A percentile compares a stretch with the other conserved stretches of the same genome.
phyloP scores from a whole-genome alignment of 805 yeast genomes.

The Ogataea ramenticola region DNA sequence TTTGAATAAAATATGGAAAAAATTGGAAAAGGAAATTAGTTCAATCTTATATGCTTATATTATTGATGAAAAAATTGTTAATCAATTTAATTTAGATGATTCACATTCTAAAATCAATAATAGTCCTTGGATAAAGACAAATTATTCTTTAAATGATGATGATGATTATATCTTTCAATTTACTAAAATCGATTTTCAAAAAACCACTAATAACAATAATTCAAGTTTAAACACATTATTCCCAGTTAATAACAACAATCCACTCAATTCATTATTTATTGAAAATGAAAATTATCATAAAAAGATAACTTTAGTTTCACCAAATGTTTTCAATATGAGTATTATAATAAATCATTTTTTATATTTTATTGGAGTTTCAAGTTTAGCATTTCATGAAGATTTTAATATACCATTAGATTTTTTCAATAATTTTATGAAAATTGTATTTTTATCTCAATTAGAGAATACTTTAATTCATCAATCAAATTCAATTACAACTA shows the following conservation, averaged over 20 bases:
- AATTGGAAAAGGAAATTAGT: conserved; percentile 34
- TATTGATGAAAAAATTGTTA: conserved; percentile 22
- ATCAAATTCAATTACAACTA: conserved; percentile 41
- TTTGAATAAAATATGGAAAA: conserved; percentile 33
- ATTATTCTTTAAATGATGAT: too few species aligned
- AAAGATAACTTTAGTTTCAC: conserved; percentile 59
- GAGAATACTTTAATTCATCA: conserved; percentile 46
- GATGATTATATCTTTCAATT: conserved; percentile 28
- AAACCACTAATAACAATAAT: too few species aligned
- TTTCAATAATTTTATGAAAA: conserved; percentile 57
- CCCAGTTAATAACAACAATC: conserved; percentile 41
- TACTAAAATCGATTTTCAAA: conserved; percentile 23
- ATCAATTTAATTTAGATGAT: background rate
- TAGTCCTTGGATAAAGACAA: background rate
- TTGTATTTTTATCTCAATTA: conserved; percentile 56
- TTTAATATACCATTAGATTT: conserved; percentile 34
- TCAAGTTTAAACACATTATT: too few species aligned
- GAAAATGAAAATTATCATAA: conserved; percentile 52
- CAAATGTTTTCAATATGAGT: conserved; percentile 74
- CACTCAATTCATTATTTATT: too few species aligned
- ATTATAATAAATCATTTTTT: conserved; percentile 68
- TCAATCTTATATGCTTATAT: conserved; percentile 31
- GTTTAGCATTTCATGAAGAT: conserved; percentile 29
- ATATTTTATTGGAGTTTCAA: conserved; percentile 56
- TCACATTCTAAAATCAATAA: background rate